phyloP scores from a whole-genome alignment of 345 rosid genomes.

The Salix purpurea region DNA sequence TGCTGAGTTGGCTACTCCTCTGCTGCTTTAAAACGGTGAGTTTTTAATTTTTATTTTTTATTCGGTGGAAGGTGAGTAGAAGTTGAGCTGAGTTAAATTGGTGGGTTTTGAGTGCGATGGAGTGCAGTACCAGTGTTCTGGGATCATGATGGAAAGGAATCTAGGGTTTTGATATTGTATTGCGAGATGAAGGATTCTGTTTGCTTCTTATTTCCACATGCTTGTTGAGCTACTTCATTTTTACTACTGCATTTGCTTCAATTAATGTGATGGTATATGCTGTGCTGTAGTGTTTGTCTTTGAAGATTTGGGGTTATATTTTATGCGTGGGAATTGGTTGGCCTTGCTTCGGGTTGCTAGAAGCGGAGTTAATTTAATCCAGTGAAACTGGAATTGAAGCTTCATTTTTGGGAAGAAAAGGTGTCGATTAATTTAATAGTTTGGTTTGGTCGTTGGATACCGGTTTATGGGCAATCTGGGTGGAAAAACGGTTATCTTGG shows the following conservation, averaged over 20 bases:
- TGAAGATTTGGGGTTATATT: constrained; percentile 1
- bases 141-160: constrained; percentile 19
- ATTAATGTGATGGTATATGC: neutral
- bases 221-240: constrained; percentile 8
- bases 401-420: neutral
- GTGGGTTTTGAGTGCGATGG: constrained; percentile 16
- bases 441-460: neutral
- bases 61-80: neutral
- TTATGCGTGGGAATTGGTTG: neutral
- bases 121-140: constrained; percentile 12
- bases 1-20: neutral
- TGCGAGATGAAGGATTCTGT: neutral
- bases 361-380: constrained; percentile 4
- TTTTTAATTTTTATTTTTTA: neutral
- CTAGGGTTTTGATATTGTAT: constrained; percentile 33
- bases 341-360: neutral
- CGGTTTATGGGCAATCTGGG: constrained; percentile 19
- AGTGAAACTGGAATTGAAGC: neutral
- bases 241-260: constrained; percentile 15
- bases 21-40: constrained; percentile 6
- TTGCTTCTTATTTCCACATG: constrained; percentile 5
- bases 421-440: neutral
- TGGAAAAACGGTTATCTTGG: neutral
- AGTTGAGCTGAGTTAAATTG: constrained; percentile 26
- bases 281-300: neutral